These are phyloP conservation scores for Tuber aestivum DNA, from an alignment of 495 filamentous ascomycete genomes.

Conservation along the genomic window DNA sequence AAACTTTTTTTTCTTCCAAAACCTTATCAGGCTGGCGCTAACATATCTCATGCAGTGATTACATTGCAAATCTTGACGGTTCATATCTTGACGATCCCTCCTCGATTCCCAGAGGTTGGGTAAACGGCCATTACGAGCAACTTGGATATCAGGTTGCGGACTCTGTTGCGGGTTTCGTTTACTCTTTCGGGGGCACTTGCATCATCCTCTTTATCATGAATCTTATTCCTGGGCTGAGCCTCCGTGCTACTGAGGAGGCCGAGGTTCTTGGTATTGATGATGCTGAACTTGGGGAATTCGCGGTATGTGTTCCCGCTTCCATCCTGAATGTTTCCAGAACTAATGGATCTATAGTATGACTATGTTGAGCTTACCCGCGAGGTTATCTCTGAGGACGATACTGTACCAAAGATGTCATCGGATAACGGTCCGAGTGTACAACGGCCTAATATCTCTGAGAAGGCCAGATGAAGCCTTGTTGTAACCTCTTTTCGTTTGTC, in stretches of 20 bases:
- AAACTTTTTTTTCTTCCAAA: background rate
- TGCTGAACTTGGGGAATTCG: constrained; percentile 94
- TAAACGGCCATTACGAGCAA: constrained; percentile 87
- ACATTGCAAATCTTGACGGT: constrained; percentile 85
- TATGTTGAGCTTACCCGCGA: constrained; percentile 91
- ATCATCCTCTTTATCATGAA: constrained; percentile 85
- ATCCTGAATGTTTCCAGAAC: background rate
- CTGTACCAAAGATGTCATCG: constrained; percentile 32
- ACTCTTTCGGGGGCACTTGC: constrained; percentile 81
- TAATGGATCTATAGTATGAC: constrained; percentile 56
- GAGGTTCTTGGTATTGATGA: constrained; percentile 92
- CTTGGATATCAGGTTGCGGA: constrained; percentile 84
- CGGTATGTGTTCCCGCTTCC: constrained; percentile 42
- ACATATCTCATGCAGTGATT: constrained; percentile 52
- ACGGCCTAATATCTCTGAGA: background rate
- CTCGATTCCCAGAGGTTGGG: constrained; percentile 74
- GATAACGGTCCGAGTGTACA: constrained; percentile 12
- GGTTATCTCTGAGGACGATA: constrained; percentile 59
- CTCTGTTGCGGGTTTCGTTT: constrained; percentile 71
- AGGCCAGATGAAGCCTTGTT: background rate
- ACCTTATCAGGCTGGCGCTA: background rate
- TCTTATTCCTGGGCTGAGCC: constrained; percentile 71
- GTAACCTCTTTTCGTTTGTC: background rate
- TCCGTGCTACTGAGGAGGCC: constrained; percentile 75
- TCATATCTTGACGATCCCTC: constrained; percentile 40